Evolutionary conservation across 2,329 filamentous ascomycete species (phyloP), one percentile per base, ranked within the genome.

Genomic region (Claviceps sorghi): DNA sequence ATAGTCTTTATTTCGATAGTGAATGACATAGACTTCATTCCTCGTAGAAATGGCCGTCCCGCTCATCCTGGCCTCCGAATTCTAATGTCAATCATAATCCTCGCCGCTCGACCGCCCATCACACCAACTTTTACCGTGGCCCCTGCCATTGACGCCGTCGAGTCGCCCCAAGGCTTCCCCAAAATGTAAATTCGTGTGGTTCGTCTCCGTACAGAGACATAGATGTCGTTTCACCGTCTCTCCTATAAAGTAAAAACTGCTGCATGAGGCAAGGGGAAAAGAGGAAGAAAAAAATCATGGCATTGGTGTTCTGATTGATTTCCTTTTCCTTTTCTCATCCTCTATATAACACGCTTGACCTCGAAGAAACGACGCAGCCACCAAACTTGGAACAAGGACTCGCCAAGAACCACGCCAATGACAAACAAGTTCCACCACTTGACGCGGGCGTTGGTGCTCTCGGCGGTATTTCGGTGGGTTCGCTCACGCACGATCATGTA

Each of bases 361-460:
- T 96, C 90, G 66, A 96, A 96, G 79, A 98, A 98, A 65, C 93
- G 82, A 74, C 95, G 93, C 67, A 98, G 72, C 90, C 93, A 98
- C 91, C 93, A 98, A 59, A 98, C 91, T 75, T 98, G 93, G 77
- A 98, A 98, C 59, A 96, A 75, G 55, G 89, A 93, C 75, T 97
- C 88, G 62, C 86, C 89, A 59, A 94, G 77, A 57, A 98, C 79
- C 49, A 97, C 83, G 53, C 82, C 79, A 58, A 98, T 82, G 71
- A 98, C 90, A 71, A 97, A 97, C 62, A 97, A 79, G 70, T 93
- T 96, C 93, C 93, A 98, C 93, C 93, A 98, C 77, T 98, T 98
- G 67, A 98, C 93, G 59, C 93, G 80, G 61, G 82, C 80, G 71
- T 98, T 98, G 64, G 93, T 98, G 78, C 90, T 96, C 76, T 98